Evolutionary conservation across 2,329 filamentous ascomycete genomes (phyloP).

Genomic region (Cladosporium sp.): DNA sequence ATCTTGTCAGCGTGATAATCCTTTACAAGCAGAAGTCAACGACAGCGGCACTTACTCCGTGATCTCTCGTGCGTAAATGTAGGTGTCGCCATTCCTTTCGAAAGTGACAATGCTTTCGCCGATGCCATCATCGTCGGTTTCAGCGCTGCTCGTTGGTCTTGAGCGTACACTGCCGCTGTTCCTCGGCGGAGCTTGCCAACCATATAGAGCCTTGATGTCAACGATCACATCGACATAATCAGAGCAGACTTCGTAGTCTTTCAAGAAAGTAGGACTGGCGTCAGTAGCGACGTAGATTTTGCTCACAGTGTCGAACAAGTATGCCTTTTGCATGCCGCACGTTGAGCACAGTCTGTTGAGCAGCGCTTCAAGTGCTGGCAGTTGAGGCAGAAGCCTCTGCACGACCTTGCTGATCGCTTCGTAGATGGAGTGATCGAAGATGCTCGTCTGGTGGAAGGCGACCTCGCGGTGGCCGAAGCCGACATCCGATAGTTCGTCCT

Average conservation of each 20-base stretch:
- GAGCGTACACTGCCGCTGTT: conserved; percentile 23
- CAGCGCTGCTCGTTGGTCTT: conserved; percentile 15
- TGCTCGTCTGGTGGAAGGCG: conserved; percentile 93
- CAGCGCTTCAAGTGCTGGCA: conserved; percentile 88
- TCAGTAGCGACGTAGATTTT: conserved; percentile 99
- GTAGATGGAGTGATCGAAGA: conserved; percentile 98
- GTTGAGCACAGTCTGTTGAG: conserved; percentile 92
- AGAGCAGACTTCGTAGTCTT: conserved; percentile 95
- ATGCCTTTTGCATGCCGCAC: conserved; percentile 95
- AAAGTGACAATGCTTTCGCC: conserved; percentile 63
- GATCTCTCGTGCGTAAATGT: conserved; percentile 65
- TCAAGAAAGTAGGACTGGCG: conserved; percentile 87
- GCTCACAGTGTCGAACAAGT: conserved; percentile 94
- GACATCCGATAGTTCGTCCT: conserved; percentile 90
- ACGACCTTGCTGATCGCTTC: conserved; percentile 98
- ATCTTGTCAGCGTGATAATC: conserved; percentile 26
- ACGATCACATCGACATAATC: conserved; percentile 99
- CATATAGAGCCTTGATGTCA: conserved; percentile 93
- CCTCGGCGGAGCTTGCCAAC: conserved; percentile 58
- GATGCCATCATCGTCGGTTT: conserved; percentile 24
- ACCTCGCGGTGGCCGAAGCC: conserved; percentile 92
- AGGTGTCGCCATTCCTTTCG: conserved; percentile 59
- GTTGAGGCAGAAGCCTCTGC: conserved; percentile 91
- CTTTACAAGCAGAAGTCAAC: not conserved
- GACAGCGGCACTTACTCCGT: conserved; percentile 58